Evolutionary conservation across 768 basidiomycete species (phyloP), one percentile per base, ranked within the genome.

Genomic region (Boletellus ananiceps): DNA sequence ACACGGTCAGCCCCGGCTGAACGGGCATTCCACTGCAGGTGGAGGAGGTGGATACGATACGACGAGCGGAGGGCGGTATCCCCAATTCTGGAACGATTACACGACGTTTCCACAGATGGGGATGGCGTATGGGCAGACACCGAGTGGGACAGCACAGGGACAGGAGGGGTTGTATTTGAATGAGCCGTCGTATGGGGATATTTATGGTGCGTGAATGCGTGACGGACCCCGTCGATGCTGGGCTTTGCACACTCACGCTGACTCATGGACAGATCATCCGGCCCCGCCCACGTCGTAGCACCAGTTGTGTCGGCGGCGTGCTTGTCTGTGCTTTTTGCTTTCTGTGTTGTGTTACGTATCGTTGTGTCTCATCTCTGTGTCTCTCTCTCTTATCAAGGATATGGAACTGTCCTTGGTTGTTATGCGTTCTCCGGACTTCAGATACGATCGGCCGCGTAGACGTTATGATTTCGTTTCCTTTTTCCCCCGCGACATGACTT

Each of bases 41-140:
- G 49, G 50, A 11, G 47, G 47, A 14, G 60, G 47, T 5, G 61
- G 59, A n/a, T 65, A 61, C 32, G 66, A 57, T 4, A 38, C 54
- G 29, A 35, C 52, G 21, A 35, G 45, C 23, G 61, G 57, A 7
- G 58, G 62, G 5, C 69, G 75, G 33, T 77, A 78, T 49, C 77
- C 75, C 15, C 77, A 79, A 50, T 81, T 71, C 54, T 82, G 80
- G 79, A 74, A 68, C 43, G 80, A 82, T 34, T 80, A 76, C 61
- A 73, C 75, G 25, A 68, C 77, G 14, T 80, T 76, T 59, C 68
- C 76, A 7, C 76, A 76, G 60, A 65, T 79, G 55, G 74, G 71
- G 37, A 62, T 72, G 40, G 58, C 74, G 1, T 77, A 77, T 60
- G 61, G 61, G 4, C 56, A 59, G 29, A 3, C 47, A 5, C 31